Evolutionary conservation across 768 basidiomycete species (phyloP), one percentile per base, ranked within the genome.

Genomic region (Flagelloscypha sp.): DNA sequence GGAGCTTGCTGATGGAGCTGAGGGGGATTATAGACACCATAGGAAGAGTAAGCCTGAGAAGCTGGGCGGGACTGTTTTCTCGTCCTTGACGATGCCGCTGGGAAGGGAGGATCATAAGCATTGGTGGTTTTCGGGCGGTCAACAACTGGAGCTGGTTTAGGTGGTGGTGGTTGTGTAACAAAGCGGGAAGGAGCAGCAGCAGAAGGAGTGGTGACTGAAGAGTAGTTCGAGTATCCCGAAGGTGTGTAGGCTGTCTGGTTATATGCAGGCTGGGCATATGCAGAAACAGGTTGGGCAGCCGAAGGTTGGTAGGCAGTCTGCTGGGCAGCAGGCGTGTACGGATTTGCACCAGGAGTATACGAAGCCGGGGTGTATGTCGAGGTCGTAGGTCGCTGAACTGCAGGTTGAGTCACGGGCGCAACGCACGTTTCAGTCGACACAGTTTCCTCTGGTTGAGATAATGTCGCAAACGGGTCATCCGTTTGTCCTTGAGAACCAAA

Each of bases 101-200:
- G 73, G 39, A 85, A 71, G 21, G 84, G 83, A 2, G 84, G 84
- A 46, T 86, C 84, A 46, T 84, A 86, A 2, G 83, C 84, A 44
- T 84, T 82, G 10, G 62, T 65, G 22, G 74, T 55, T 57, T 76
- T 83, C 16, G 79, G 79, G 33, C 82, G 68, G 40, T 62, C 74
- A n/a, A 78, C 48, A 19, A 66, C 52, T 2, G 68, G 56, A 3
- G 67, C 55, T 12, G 65, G 61, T 5, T 55, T 42, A 3, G 65
- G 58, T 19, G 64, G 49, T 15, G 65, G 48, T 27, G 56, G 48
- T 18, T 58, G 53, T 35, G 53, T 33, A 21, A 55, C 24, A 35
- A 49, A 35, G 32, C 49, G 55, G 19, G 50, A 25, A 40, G 45
- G 40, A 17, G 42, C 27, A 18, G 39, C 38, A 27, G 35, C 24